A percentile compares a stretch with the other conserved stretches of the same genome.
phyloP scores from a whole-genome alignment of 202 grass and related monocot genomes.

The Schoenoplectus tabernaemontani region DNA sequence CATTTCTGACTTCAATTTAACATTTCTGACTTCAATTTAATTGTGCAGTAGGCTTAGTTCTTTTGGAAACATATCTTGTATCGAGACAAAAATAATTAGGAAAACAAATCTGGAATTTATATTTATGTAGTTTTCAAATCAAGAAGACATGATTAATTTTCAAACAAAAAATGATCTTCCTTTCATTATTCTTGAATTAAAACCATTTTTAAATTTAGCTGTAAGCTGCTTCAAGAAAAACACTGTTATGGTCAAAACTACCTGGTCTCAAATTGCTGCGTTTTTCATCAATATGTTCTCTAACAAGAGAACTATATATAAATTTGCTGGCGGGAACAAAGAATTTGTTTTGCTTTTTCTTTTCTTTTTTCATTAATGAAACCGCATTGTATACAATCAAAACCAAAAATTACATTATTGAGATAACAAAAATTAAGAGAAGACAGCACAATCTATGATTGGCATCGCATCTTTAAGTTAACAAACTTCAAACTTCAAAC shows the following conservation, averaged over 20 bases:
- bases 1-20: no score
- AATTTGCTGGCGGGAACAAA: neutral
- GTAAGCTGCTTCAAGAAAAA: neutral
- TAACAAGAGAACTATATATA: neutral
- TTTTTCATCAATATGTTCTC: neutral
- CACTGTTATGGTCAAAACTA: neutral
- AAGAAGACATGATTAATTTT: no score
- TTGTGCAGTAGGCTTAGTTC: neutral
- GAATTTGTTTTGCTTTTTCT: neutral
- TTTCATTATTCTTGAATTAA: no score
- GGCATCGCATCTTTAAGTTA: neutral
- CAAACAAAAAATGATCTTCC: no score
- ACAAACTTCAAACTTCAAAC: neutral
- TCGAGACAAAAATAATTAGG: no score
- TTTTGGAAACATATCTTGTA: neutral
- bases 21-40: no score
- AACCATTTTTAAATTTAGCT: neutral
- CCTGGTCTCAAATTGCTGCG: neutral
- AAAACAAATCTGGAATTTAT: no score
- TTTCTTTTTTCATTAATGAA: no score
- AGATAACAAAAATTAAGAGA: neutral
- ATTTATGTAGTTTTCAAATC: no score
- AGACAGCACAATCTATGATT: neutral
- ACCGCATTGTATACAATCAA: conserved; percentile 3
- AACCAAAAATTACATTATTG: conserved; percentile 2